Conservation (phyloP, 2,329 filamentous ascomycete genomes). For the Beauveria sp. region DNA sequence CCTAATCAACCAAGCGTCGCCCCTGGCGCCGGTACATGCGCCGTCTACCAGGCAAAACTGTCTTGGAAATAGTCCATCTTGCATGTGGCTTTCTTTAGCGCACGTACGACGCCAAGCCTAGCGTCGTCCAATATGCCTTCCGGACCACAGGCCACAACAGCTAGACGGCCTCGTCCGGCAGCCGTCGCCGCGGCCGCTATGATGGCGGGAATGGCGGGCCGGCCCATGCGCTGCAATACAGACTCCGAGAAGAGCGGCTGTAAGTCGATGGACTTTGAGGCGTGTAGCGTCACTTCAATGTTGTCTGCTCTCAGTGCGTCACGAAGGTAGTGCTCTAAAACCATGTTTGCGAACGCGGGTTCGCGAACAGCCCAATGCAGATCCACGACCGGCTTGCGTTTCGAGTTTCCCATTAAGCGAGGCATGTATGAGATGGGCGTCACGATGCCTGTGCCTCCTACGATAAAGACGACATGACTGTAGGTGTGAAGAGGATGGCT, state of each 20-base stretch:
- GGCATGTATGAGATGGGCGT: slow-evolving; percentile 32
- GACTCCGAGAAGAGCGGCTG: slow-evolving; percentile 12
- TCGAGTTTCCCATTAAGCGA: slow-evolving; percentile 15
- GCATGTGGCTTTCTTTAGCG: slow-evolving; percentile 19
- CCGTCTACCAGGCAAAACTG: slow-evolving; percentile 32
- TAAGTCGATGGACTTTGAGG: slow-evolving; percentile 20
- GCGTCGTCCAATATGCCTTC: slow-evolving; percentile 36
- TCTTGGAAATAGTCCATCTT: slow-evolving; percentile 35
- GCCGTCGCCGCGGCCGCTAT: slow-evolving; percentile 20
- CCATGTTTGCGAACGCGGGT: slow-evolving; percentile 26
- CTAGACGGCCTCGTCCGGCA: slow-evolving; percentile 18
- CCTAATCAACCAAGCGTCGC: neutral
- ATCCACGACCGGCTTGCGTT: slow-evolving; percentile 10
- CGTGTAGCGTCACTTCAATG: slow-evolving; percentile 29
- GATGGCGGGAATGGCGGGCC: slow-evolving; percentile 27
- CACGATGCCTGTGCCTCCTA: slow-evolving; percentile 39
- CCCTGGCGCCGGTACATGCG: neutral
- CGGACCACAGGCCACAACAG: slow-evolving; percentile 37
- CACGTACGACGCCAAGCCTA: slow-evolving; percentile 25
- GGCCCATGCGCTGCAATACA: slow-evolving; percentile 17
- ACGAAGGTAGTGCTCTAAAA: slow-evolving; percentile 26
- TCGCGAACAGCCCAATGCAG: slow-evolving; percentile 35
- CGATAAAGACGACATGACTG: slow-evolving; percentile 33
- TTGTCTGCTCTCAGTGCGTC: slow-evolving; percentile 21
- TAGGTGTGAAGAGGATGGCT: slow-evolving; percentile 30